Evolutionary conservation across 75 land plant genomes (phyloP).

Genomic region (Chamaecyparis obtusa): DNA sequence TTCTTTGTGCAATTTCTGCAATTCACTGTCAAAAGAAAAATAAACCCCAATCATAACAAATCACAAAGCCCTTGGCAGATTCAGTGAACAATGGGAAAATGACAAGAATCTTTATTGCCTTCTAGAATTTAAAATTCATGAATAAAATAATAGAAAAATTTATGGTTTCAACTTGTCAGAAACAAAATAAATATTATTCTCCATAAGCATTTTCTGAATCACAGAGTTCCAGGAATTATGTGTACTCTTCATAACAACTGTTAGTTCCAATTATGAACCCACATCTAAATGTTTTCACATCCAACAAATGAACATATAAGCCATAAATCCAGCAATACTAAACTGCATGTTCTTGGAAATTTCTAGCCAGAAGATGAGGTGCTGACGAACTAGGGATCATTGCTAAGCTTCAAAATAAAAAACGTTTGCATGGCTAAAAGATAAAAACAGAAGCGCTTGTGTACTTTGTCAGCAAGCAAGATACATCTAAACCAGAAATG

Average conservation of each 20-base stretch:
- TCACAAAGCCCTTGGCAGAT: neutral
- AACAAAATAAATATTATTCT: neutral
- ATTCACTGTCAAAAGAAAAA: conserved; percentile 41
- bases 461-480: neutral
- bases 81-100: neutral
- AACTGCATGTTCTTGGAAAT: neutral
- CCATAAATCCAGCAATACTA: neutral
- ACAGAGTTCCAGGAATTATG: neutral
- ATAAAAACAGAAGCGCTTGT: neutral
- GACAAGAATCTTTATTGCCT: neutral
- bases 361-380: neutral
- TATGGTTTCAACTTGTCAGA: neutral
- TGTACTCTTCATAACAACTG: neutral
- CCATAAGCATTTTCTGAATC: neutral
- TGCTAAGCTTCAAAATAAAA: neutral
- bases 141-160: neutral
- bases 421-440: neutral
- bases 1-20: conserved; percentile 89
- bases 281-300: neutral
- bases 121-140: neutral
- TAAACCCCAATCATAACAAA: neutral
- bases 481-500: neutral
- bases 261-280: neutral
- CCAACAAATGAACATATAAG: neutral
- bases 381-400: neutral